Conservation (phyloP, 345 rosid genomes). For the Melaleuca quinquenervia region DNA sequence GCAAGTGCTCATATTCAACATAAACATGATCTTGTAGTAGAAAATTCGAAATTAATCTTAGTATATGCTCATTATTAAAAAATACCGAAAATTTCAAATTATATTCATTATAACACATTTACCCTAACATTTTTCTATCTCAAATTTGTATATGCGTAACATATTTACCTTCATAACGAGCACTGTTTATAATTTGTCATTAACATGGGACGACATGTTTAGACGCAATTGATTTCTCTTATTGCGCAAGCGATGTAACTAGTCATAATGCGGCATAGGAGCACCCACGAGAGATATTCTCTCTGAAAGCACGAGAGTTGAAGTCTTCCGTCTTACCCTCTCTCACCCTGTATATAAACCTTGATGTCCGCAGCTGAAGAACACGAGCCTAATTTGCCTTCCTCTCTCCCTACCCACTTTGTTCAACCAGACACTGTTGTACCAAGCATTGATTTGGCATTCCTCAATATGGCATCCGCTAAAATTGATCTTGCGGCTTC, state of each 20-base stretch:
- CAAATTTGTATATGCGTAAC: no score
- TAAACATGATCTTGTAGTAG: background rate
- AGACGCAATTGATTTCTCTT: no score
- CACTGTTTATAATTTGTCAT: no score
- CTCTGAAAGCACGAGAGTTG: background rate
- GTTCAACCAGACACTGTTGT: background rate
- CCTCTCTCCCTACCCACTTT: background rate
- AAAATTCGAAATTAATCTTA: no score
- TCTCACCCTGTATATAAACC: background rate
- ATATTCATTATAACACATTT: no score
- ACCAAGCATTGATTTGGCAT: background rate
- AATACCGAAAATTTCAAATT: no score
- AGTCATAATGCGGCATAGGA: background rate
- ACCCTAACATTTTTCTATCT: no score
- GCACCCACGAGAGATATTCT: background rate
- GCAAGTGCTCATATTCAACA: background rate
- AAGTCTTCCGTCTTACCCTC: background rate
- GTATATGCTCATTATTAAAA: no score
- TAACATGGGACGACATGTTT: no score
- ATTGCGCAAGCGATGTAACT: background rate
- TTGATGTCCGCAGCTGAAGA: background rate
- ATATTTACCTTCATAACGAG: no score
- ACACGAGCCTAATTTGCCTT: background rate
- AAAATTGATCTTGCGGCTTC: background rate
- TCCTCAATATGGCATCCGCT: background rate